These are phyloP conservation scores for Candida ponderosae DNA, from an alignment of 805 yeast species.

Conservation along the genomic window DNA sequence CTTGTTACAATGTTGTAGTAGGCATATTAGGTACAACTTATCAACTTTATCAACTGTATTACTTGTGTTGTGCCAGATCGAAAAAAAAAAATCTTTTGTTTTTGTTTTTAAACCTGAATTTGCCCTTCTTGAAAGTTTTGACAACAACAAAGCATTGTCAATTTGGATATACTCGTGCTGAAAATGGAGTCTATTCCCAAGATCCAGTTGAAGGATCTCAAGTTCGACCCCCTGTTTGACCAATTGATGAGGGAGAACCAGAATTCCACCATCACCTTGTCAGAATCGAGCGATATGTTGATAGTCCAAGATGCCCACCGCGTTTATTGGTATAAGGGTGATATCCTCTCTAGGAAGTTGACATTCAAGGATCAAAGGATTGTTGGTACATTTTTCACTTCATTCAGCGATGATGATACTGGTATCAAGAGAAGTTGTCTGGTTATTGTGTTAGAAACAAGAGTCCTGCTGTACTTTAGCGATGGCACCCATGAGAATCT, in stretches of 20 bases:
- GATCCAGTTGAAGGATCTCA: not conserved
- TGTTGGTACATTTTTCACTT: constrained; percentile 53
- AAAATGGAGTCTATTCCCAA: no score
- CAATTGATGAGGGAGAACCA: not conserved
- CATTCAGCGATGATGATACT: constrained; percentile 27
- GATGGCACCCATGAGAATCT: constrained; percentile 54
- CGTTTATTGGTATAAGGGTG: constrained; percentile 44
- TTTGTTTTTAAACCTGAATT: no score
- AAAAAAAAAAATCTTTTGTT: no score
- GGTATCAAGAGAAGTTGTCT: constrained; percentile 29
- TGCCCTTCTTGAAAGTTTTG: no score
- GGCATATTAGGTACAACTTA: no score
- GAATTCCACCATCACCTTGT: not conserved
- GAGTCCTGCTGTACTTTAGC: constrained; percentile 53
- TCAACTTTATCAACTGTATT: no score
- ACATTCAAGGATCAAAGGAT: constrained; percentile 40
- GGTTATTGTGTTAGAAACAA: constrained; percentile 52
- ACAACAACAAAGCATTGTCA: no score
- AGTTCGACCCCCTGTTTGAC: not conserved
- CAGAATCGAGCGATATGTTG: constrained; percentile 23
- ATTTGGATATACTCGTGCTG: no score
- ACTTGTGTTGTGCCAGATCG: no score
- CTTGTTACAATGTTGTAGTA: no score
- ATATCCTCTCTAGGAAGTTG: constrained; percentile 39
- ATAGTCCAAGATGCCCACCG: constrained; percentile 25